phyloP scores from a whole-genome alignment of 2,329 filamentous ascomycete species.

The Teratosphaeria epicoccoides region DNA sequence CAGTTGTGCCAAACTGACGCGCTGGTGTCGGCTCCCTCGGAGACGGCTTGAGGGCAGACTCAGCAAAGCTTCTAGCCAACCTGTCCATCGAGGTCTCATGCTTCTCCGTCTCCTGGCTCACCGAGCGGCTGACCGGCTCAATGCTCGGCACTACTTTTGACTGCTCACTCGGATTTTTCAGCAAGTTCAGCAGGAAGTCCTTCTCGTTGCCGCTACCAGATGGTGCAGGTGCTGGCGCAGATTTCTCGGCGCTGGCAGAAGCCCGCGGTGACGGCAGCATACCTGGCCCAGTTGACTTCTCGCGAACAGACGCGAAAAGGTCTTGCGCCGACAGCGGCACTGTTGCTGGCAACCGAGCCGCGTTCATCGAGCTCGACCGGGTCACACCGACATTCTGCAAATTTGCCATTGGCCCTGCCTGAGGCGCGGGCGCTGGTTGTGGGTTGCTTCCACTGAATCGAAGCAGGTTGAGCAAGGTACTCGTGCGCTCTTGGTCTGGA shows the following conservation, averaged over 20 bases:
- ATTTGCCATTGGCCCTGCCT: constrained; percentile 25
- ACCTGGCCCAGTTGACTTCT: constrained; percentile 30
- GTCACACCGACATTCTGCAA: constrained; percentile 24
- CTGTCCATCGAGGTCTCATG: constrained; percentile 28
- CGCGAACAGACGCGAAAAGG: constrained; percentile 46
- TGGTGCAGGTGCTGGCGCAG: constrained; percentile 2
- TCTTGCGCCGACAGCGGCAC: constrained; percentile 44
- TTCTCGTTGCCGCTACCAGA: constrained; percentile 52
- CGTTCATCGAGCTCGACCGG: constrained; percentile 1
- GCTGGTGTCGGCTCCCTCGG: constrained; percentile 18
- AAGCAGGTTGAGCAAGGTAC: constrained; percentile 52
- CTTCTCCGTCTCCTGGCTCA: constrained; percentile 7
- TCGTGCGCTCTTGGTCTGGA: constrained; percentile 27
- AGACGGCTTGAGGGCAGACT: constrained; percentile 32
- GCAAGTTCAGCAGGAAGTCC: constrained; percentile 72
- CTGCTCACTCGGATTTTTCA: constrained; percentile 51
- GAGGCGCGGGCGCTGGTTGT: constrained; percentile 15
- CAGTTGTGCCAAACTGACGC: constrained; percentile 21
- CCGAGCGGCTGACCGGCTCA: constrained; percentile 3
- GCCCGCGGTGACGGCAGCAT: constrained; percentile 23
- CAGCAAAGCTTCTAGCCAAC: constrained; percentile 35
- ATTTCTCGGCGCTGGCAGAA: constrained; percentile 16
- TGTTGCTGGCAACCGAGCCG: neutral
- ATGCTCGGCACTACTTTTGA: constrained; percentile 23
- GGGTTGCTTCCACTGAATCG: constrained; percentile 45